These are phyloP conservation scores for Rhizodiscina lignyota DNA, from an alignment of 495 filamentous ascomycete genomes.

Conservation along the genomic window DNA sequence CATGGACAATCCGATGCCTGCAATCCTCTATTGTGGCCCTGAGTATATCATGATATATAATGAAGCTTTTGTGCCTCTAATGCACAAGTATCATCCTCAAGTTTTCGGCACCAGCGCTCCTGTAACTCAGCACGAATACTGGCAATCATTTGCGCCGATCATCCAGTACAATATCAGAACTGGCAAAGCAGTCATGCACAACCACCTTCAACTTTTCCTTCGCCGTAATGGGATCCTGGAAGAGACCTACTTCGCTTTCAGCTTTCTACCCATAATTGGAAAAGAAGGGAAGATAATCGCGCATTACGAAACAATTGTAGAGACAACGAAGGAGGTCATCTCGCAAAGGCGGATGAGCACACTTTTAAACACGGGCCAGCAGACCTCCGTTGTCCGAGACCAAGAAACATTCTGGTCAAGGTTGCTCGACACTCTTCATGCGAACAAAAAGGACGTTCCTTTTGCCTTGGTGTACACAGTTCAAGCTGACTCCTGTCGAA, in stretches of 20 bases:
- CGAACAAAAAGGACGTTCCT: conserved; percentile 7
- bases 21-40: conserved; percentile 8
- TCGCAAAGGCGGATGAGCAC: conserved; percentile 5
- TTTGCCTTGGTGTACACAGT: conserved; percentile 8
- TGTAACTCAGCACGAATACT: conserved; percentile 1
- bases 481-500: background rate
- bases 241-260: conserved; percentile 9
- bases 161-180: conserved; percentile 4
- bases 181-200: conserved; percentile 1
- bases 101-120: conserved; percentile 3
- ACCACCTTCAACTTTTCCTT: conserved; percentile 5
- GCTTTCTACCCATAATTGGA: conserved; percentile 7
- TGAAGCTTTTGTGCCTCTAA: conserved; percentile 6
- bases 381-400: conserved; percentile 3
- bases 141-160: conserved; percentile 2
- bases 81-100: conserved; percentile 4
- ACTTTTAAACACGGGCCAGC: conserved; percentile 3
- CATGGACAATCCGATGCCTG: conserved; percentile 4
- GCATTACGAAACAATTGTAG: conserved; percentile 4
- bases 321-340: conserved; percentile 6
- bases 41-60: conserved; percentile 9
- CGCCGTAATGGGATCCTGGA: conserved; percentile 6
- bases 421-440: conserved; percentile 2
- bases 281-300: conserved; percentile 2
- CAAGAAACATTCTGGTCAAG: conserved; percentile 5